Evolutionary conservation across 331 rosid genomes (phyloP).

Genomic region (Quercus phellos): DNA sequence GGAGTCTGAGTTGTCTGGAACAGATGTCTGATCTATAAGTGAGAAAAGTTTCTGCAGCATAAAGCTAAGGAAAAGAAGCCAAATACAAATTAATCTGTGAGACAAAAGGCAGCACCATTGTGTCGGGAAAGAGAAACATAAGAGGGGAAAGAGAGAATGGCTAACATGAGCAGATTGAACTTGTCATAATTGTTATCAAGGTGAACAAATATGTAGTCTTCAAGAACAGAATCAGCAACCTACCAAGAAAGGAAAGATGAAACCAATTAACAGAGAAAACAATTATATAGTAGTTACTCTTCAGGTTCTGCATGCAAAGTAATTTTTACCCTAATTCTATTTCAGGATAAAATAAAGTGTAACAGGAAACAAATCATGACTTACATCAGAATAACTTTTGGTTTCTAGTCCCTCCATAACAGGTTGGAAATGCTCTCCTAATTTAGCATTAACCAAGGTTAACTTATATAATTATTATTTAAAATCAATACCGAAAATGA

Average conservation of each 20-base stretch:
- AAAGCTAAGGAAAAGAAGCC: constrained; percentile 45
- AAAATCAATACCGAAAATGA: constrained; percentile 11
- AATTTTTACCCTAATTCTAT: background rate
- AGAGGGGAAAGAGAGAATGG: constrained; percentile 7
- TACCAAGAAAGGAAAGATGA: constrained; percentile 25
- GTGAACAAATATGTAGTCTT: constrained; percentile 76
- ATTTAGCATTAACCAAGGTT: constrained; percentile 24
- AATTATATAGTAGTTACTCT: background rate
- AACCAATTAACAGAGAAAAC: constrained; percentile 1
- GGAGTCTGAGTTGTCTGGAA: constrained; percentile 80
- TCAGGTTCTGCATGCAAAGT: background rate
- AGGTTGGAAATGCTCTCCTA: constrained; percentile 77
- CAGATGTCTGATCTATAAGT: constrained; percentile 89
- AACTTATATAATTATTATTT: constrained; percentile 8
- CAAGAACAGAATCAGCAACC: constrained; percentile 76
- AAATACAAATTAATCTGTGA: constrained; percentile 13
- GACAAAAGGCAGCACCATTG: background rate
- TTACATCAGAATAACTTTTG: constrained; percentile 53
- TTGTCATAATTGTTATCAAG: constrained; percentile 72
- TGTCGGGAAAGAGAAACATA: background rate
- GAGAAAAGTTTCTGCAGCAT: constrained; percentile 97
- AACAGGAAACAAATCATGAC: constrained; percentile 25
- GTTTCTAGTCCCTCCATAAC: constrained; percentile 49
- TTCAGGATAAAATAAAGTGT: background rate
- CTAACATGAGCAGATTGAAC: constrained; percentile 92